Base-by-base conservation (phyloP, 352 stramenopile species). In the Globisporangium rhizosaccharum region DNA sequence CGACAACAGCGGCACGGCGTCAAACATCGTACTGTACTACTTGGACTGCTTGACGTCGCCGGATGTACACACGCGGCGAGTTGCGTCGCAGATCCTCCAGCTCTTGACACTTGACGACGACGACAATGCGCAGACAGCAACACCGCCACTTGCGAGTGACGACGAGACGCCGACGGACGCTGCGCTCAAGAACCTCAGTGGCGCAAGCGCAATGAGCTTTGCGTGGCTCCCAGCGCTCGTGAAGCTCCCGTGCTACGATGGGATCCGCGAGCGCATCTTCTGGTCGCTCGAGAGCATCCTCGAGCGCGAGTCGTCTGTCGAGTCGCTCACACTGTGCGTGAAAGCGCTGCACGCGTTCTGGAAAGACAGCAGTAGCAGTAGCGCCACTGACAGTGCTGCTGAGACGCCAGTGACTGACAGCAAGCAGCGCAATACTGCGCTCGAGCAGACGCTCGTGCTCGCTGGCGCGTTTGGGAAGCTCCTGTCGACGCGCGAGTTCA, bases 311-410 rank as follows among this genome's bases (percentile, higher is more conserved):
- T 82, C 85, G 23, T 92, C 79, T 0, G 76, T 93, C 48, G 56
- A 70, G 10, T 87, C 82, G 12, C 68, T 95, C 5, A 68, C 67
- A 1, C 71, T 74, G 52, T 92, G 85, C 41, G 64, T 95, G 56
- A 80, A 82, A 46, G 79, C 83, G 11, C 39, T 95, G 9, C 54
- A 90, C 18, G 70, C 77, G 1, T 88, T 91, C 25, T 90, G 76
- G 56, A 82, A 81, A 56, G 68, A 72, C 42, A 62, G 73, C 28
- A 20, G 23, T 5, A 55, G 48, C 10, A n/a, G 30, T 23, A 54
- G 62, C 12, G 44, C 53, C 28, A 37, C 53, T 3, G 5, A 8
- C 0, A 52, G 30, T 18, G 53, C 53, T 12, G 33, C 37, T 18
- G 51, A 55, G 10, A n/a, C 7, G 2, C 11, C 17, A 30, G 5